Conservation (phyloP, 192 early-diverging fungal species). For the Rhizophagus clarus region DNA sequence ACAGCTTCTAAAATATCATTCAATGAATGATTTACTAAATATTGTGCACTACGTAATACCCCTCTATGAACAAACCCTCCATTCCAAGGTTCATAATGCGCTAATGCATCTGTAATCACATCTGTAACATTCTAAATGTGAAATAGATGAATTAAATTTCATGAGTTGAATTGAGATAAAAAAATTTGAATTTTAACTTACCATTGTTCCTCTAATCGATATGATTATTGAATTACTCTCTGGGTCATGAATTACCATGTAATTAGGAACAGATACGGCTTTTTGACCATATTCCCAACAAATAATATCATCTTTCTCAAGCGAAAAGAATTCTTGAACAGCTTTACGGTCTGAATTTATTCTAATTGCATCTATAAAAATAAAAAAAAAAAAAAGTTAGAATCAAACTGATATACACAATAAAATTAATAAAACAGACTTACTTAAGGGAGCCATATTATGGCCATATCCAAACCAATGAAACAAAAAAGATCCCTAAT, state of each 20-base stretch:
- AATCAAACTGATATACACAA: background rate
- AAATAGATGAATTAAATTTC: background rate
- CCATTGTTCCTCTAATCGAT: slow-evolving; percentile 45
- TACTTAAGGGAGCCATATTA: slow-evolving; percentile 13
- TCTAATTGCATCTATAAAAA: slow-evolving; percentile 42
- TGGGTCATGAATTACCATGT: slow-evolving; percentile 46
- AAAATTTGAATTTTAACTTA: slow-evolving; percentile 18
- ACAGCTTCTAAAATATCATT: slow-evolving; percentile 40
- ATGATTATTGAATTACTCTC: slow-evolving; percentile 43
- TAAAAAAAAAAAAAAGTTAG: background rate
- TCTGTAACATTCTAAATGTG: slow-evolving; percentile 42
- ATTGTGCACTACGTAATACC: slow-evolving; percentile 45
- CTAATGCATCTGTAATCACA: slow-evolving; percentile 46
- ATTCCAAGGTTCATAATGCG: slow-evolving; percentile 48
- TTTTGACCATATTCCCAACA: slow-evolving; percentile 46
- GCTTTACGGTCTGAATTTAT: slow-evolving; percentile 45
- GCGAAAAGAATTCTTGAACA: slow-evolving; percentile 43
- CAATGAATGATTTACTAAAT: slow-evolving; percentile 38
- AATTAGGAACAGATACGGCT: slow-evolving; percentile 41
- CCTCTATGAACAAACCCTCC: slow-evolving; percentile 46
- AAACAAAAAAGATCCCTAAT: slow-evolving; percentile 28
- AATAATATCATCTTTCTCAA: slow-evolving; percentile 47
- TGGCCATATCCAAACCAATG: slow-evolving; percentile 28
- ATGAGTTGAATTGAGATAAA: background rate
- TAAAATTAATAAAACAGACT: background rate